Conservation (phyloP, 2,329 filamentous ascomycete genomes). For the Dissoconium aciculare region DNA sequence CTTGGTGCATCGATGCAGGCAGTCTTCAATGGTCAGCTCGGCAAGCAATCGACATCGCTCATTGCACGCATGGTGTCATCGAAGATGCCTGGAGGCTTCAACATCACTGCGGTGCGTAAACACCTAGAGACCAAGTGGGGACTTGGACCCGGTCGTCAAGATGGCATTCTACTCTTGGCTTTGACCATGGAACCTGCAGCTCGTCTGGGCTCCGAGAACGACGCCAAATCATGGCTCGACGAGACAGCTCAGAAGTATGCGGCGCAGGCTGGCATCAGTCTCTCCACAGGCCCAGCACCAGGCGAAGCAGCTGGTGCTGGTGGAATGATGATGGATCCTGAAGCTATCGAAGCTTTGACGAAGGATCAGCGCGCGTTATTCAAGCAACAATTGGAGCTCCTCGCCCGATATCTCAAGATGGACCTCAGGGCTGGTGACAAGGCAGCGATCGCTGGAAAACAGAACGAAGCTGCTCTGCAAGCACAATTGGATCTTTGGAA, state of each 20-base stretch:
- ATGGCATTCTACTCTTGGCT: slow-evolving; percentile 74
- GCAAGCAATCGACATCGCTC: slow-evolving; percentile 87
- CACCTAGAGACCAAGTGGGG: slow-evolving; percentile 93
- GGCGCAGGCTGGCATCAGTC: slow-evolving; percentile 61
- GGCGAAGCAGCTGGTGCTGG: slow-evolving; percentile 56
- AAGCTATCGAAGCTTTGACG: slow-evolving; percentile 87
- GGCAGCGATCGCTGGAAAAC: slow-evolving; percentile 67
- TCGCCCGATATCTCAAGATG: slow-evolving; percentile 92
- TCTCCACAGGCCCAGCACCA: slow-evolving; percentile 57
- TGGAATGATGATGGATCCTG: slow-evolving; percentile 99
- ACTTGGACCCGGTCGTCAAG: slow-evolving; percentile 69
- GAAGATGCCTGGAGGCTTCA: slow-evolving; percentile 99
- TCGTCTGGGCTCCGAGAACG: slow-evolving; percentile 74
- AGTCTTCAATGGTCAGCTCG: slow-evolving; percentile 96
- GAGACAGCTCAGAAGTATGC: slow-evolving; percentile 84
- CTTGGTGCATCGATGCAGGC: slow-evolving; percentile 89
- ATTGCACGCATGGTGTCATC: slow-evolving; percentile 92
- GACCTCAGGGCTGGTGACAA: slow-evolving; percentile 95
- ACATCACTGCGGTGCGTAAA: slow-evolving; percentile 89
- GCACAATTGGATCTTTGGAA: slow-evolving; percentile 90
- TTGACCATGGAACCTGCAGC: slow-evolving; percentile 85
- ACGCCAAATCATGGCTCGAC: slow-evolving; percentile 87
- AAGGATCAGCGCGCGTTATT: slow-evolving; percentile 92
- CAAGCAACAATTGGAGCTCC: slow-evolving; percentile 94
- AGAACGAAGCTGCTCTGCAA: slow-evolving; percentile 77